phyloP scores from a whole-genome alignment of 2,329 filamentous ascomycete species.

The Venturia nashicola region DNA sequence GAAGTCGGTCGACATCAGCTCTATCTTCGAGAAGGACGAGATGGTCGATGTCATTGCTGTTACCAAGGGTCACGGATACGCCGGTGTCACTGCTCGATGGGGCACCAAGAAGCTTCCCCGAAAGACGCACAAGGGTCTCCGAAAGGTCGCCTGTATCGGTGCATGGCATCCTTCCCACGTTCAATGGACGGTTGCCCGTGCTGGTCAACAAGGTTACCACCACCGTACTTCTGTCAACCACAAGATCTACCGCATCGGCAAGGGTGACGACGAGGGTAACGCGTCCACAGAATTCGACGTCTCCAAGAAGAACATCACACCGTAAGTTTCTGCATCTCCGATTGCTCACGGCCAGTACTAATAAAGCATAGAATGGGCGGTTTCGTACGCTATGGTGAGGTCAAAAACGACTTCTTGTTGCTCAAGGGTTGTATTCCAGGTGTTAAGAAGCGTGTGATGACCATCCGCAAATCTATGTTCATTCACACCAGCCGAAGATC shows the following conservation, averaged over 20 bases:
- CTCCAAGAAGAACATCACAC: slow-evolving; percentile 99
- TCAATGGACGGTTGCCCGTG: slow-evolving; percentile 99
- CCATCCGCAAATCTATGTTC: slow-evolving; percentile 98
- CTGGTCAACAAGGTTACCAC: slow-evolving; percentile 99
- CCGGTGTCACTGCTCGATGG: slow-evolving; percentile 95
- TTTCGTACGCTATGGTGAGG: slow-evolving; percentile 97
- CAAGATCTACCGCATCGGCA: slow-evolving; percentile 99
- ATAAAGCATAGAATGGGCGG: slow-evolving; percentile 70
- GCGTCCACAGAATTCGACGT: slow-evolving; percentile 91
- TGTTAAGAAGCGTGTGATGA: slow-evolving; percentile 99
- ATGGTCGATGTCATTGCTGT: slow-evolving; percentile 98
- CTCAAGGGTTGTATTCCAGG: slow-evolving; percentile 96
- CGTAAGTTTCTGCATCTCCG: slow-evolving; percentile 53
- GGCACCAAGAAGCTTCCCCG: slow-evolving; percentile 99
- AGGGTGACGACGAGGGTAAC: slow-evolving; percentile 80
- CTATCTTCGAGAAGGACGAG: slow-evolving; percentile 99
- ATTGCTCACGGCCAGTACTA: background rate
- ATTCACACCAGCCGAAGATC: slow-evolving; percentile 89
- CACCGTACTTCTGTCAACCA: slow-evolving; percentile 99
- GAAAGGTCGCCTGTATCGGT: slow-evolving; percentile 99
- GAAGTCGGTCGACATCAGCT: slow-evolving; percentile 90
- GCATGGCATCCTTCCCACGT: slow-evolving; percentile 99
- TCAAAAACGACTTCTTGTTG: slow-evolving; percentile 98
- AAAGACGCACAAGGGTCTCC: slow-evolving; percentile 99
- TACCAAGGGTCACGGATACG: slow-evolving; percentile 99